Conservation (phyloP, 305 asterid genomes). For the Fraxinus greggii region DNA sequence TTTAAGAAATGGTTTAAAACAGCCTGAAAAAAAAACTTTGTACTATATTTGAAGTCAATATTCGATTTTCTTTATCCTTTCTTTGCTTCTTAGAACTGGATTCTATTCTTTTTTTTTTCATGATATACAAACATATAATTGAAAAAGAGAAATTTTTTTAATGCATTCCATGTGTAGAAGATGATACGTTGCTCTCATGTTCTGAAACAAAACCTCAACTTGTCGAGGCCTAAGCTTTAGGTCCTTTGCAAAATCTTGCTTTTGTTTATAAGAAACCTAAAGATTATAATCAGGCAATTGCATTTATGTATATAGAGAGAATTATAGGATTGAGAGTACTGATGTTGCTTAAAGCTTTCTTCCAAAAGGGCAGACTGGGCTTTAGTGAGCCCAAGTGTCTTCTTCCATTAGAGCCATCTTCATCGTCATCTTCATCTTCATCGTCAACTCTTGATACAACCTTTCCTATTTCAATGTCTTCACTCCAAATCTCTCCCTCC, state of each 20-base stretch:
- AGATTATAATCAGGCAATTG: not conserved
- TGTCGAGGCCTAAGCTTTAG: conserved; percentile 84
- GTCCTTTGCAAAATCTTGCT: conserved; percentile 80
- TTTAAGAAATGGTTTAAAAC: no score
- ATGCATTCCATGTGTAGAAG: not conserved
- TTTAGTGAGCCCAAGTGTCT: conserved; percentile 75
- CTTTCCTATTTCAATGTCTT: no score
- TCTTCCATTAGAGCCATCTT: conserved; percentile 63
- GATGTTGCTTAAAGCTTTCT: conserved; percentile 54
- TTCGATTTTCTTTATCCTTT: not conserved
- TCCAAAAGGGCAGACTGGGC: conserved; percentile 59
- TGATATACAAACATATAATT: not conserved
- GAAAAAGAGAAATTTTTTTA: no score
- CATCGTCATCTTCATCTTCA: conserved; percentile 68
- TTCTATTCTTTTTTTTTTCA: not conserved
- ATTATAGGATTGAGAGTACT: conserved; percentile 89
- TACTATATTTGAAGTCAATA: not conserved
- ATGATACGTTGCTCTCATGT: conserved; percentile 79
- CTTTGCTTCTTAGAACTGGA: not conserved
- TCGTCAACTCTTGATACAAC: conserved; percentile 52
- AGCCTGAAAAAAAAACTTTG: not conserved
- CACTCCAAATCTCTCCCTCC: no score
- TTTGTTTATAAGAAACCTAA: conserved; percentile 61
- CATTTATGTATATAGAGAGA: not conserved
- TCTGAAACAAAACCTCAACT: conserved; percentile 97